Conservation (phyloP, 257 asterid genomes). For the Solanum peruvianum region DNA sequence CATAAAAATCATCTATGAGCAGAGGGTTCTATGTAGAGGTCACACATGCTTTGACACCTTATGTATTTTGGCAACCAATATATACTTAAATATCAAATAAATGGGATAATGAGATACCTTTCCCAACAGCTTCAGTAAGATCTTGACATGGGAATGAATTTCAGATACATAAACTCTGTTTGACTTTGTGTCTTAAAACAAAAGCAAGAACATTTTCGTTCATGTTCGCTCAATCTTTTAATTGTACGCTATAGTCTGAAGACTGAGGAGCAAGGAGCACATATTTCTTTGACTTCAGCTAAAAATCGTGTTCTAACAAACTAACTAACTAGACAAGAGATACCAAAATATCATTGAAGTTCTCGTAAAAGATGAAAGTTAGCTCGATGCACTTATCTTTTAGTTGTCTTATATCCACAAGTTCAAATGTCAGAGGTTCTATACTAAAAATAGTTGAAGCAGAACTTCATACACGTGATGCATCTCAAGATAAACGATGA, state of each 20-base stretch:
- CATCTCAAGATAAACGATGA: background rate
- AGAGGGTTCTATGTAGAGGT: background rate
- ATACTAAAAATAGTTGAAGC: background rate
- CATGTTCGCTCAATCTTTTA: background rate
- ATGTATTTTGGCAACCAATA: background rate
- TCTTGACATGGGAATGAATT: background rate
- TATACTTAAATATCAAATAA: background rate
- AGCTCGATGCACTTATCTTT: background rate
- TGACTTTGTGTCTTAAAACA: background rate
- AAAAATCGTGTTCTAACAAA: background rate
- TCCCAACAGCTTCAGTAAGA: background rate
- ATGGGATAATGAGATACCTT: background rate
- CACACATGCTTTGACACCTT: background rate
- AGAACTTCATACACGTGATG: background rate
- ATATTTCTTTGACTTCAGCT: background rate
- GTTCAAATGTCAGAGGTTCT: background rate
- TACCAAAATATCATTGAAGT: background rate
- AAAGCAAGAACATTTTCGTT: background rate
- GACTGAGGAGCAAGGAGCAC: background rate
- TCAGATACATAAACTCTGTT: background rate
- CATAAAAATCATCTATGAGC: background rate
- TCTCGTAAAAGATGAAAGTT: background rate
- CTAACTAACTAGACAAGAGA: background rate
- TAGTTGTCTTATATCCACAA: background rate
- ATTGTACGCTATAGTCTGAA: background rate